Evolutionary conservation across 2,329 filamentous ascomycete genomes (phyloP).

Genomic region (Rutstroemia sp.): DNA sequence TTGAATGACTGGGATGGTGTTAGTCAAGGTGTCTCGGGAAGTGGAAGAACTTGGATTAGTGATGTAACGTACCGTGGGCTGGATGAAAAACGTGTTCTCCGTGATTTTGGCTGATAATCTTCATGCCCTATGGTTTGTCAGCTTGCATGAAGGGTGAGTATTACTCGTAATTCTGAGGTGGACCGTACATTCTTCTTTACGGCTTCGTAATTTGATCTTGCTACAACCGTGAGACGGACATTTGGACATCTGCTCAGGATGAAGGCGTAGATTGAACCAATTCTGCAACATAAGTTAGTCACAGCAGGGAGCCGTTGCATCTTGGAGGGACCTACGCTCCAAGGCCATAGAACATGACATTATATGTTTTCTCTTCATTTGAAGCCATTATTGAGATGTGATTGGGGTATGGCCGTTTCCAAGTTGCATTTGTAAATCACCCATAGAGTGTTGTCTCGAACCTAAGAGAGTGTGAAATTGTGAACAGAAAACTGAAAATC

Average conservation of each 20-base stretch:
- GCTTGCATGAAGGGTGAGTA: slow-evolving; percentile 18
- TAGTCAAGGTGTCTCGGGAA: not conserved
- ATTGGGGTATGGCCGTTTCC: not conserved
- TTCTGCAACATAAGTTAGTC: slow-evolving; percentile 30
- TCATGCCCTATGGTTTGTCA: slow-evolving; percentile 33
- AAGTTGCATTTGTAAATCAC: not conserved
- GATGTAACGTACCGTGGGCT: slow-evolving; percentile 30
- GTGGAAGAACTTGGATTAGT: not conserved
- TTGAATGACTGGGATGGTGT: slow-evolving; percentile 33
- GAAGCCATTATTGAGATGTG: not conserved
- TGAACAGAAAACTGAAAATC: too few species aligned
- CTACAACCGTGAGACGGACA: slow-evolving; percentile 50
- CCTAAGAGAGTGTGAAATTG: too few species aligned
- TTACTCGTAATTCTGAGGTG: slow-evolving; percentile 14
- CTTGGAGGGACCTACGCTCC: not conserved
- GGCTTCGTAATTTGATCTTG: slow-evolving; percentile 51
- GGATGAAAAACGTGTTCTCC: slow-evolving; percentile 45
- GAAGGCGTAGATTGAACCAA: slow-evolving; percentile 52
- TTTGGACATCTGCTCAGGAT: slow-evolving; percentile 37
- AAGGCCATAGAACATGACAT: slow-evolving; percentile 5
- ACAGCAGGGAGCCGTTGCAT: not conserved
- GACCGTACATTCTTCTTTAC: slow-evolving; percentile 40
- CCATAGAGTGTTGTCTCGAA: too few species aligned
- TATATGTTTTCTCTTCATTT: not conserved
- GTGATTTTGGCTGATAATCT: slow-evolving; percentile 46